Base-by-base conservation (phyloP, 257 asterid genomes). In the Hygrophila difformis region DNA sequence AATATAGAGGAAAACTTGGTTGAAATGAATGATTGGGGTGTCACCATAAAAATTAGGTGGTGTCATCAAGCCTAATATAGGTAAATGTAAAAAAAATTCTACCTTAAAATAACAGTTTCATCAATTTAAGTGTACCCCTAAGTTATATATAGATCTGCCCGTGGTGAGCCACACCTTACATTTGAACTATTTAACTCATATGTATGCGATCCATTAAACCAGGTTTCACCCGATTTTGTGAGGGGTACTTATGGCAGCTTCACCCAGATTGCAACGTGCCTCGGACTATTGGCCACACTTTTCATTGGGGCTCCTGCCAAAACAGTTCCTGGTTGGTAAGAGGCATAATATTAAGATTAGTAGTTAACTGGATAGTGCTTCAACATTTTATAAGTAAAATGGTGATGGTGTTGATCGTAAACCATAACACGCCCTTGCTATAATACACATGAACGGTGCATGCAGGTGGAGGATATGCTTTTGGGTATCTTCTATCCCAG, bases 401-500 rank as follows among this genome's bases (percentile, higher is more conserved):
- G n/a, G n/a, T n/a, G n/a, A n/a, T n/a, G n/a, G 47, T 35, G 17
- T 41, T 28, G 57, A 24, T 39, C 50, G 10, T 59, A 49, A 43
- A 14, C 37, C 8, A 33, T 12, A 33, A 0, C 57, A 39, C 46
- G 42, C 22, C 37, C 16, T 39, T 44, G 31, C 12, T 67, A 55
- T 55, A 37, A 28, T 47, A 36, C 37, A 8, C 38, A 22, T n/a
- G n/a, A n/a, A n/a, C n/a, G n/a, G n/a, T n/a, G n/a, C n/a, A n/a
- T n/a, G 51, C 64, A 88, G 97, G 97, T 88, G 97, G 97, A 77
- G 95, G 63, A 77, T 81, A 46, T 88, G 97, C 70, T 88, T 88
- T 70, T 88, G 95, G 97, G 70, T 73, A 55, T 79, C 97, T 44
- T 61, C 77, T 22, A 47, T 75, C 61, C 97, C 97, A 61, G 97